phyloP scores from a whole-genome alignment of 2,329 filamentous ascomycete species.

The Pseudopyrenochaeta lycopersici region DNA sequence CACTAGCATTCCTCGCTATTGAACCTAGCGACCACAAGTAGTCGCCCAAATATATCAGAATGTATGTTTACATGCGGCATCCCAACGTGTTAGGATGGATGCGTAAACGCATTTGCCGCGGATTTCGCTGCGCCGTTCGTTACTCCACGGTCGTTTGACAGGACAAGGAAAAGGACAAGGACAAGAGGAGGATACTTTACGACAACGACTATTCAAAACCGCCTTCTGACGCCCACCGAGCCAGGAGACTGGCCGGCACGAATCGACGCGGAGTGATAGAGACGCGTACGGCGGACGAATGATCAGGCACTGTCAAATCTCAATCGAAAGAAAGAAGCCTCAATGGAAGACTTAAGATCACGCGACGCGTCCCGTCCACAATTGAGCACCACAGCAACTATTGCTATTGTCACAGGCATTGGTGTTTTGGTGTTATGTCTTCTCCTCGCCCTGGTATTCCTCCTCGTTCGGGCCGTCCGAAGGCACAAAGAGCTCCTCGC shows the following conservation, averaged over 20 bases:
- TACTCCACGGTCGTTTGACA: conserved; percentile 7
- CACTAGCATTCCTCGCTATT: conserved; percentile 45
- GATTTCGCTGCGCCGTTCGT: conserved; percentile 29
- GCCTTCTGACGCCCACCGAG: not conserved
- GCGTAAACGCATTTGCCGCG: conserved; percentile 22
- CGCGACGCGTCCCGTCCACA: conserved; percentile 17
- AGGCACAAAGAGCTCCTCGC: conserved; percentile 41
- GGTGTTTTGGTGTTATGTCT: conserved; percentile 37
- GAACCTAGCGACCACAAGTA: conserved; percentile 48
- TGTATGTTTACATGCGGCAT: conserved; percentile 37
- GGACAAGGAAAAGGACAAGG: conserved; percentile 1
- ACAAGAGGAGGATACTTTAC: conserved; percentile 28
- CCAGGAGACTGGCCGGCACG: not conserved
- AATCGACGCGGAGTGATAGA: not conserved
- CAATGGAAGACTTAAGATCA: conserved; percentile 17
- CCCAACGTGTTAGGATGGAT: conserved; percentile 18
- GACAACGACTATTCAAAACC: not conserved
- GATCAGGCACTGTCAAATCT: not conserved
- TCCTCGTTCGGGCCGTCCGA: conserved; percentile 37
- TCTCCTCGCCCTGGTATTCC: conserved; percentile 30
- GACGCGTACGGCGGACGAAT: not conserved
- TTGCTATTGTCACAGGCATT: conserved; percentile 34
- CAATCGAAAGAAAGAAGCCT: not conserved
- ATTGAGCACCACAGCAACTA: conserved; percentile 34
- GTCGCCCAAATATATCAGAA: conserved; percentile 37